Base-by-base conservation (phyloP, 345 rosid species). In the Hibiscus trionum region DNA sequence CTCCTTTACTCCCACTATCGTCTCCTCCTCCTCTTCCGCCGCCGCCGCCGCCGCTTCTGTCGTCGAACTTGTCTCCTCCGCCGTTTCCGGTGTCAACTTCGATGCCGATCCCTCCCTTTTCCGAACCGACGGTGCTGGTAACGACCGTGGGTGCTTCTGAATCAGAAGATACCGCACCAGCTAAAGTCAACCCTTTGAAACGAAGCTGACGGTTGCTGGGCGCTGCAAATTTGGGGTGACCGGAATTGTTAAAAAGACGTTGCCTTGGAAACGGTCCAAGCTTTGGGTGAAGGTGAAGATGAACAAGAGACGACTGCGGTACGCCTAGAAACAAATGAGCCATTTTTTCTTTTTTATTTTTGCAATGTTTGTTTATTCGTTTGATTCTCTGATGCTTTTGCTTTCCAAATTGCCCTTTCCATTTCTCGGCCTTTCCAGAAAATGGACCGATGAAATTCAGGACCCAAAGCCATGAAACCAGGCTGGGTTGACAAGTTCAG, bases 221-320 rank as follows among this genome's bases (percentile, higher is more conserved):
- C 2, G 21, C 53, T 6, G 35, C 56, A 26, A 73, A 72, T 19
- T 63, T 47, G 4, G 50, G 58, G 29, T 9, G 37, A 58, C 29
- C 37, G 72, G 14, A 1, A 9, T 16, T 50, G 56, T 50, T 50
- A 44, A 44, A 44, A 8, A 50, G 56, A 8, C 1, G 19, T 16
- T 4, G 59, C 68, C 68, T 61, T 60, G 1, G 26, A 44, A 58
- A 74, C 12, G 61, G 42, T 64, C 80, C 72, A 26, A 78, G 78
- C 37, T 80, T 75, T 56, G 78, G 70, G 0, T 42, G 78, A 53
- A 76, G 65, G 1, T 15, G 63, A 37, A 83, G 84, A 52, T 8
- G 64, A 44, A 83, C 82, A 52, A 76, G 85, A 39, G 85, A 81
- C 7, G 84, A 81, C 75, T 78, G 83, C 7, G 86, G 73, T 4